Evolutionary conservation across 2,329 filamentous ascomycete genomes (phyloP).

Genomic region (Botrytis fragariae): DNA sequence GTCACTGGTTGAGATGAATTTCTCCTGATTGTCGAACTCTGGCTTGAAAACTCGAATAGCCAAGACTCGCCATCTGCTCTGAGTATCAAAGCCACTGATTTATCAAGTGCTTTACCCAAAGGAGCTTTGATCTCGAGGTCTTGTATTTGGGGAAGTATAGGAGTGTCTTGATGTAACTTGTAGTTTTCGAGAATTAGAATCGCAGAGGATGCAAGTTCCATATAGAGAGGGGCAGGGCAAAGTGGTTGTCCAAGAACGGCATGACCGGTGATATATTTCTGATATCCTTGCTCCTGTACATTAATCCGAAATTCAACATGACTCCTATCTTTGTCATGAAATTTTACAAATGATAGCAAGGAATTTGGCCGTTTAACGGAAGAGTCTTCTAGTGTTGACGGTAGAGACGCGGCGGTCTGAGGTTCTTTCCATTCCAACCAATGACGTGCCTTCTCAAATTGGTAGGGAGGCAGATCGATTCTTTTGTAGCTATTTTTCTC

Average conservation of each 20-base stretch:
- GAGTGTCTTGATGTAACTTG: not conserved
- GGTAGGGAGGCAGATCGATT: slow-evolving; percentile 18
- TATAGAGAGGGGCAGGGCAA: not conserved
- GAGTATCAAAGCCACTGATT: not conserved
- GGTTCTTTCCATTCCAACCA: not conserved
- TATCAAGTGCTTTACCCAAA: not conserved
- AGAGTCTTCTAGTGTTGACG: not conserved
- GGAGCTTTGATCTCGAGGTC: not conserved
- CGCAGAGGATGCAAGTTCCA: not conserved
- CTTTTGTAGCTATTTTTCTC: slow-evolving; percentile 24
- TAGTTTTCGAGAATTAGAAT: not conserved
- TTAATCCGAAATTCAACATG: not conserved
- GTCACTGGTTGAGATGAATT: not conserved
- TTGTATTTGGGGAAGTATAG: not conserved
- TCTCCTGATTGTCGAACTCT: not conserved
- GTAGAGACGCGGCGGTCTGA: not conserved
- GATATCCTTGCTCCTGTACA: not conserved
- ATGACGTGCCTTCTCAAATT: not conserved
- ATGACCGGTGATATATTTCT: not conserved
- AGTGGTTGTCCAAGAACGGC: not conserved
- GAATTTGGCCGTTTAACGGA: not conserved
- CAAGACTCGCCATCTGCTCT: not conserved
- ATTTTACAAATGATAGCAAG: not conserved
- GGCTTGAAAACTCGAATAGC: not conserved
- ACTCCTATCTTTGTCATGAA: not conserved